These are phyloP conservation scores for Gossypioides kirkii DNA, from an alignment of 345 rosid species.

Conservation along the genomic window DNA sequence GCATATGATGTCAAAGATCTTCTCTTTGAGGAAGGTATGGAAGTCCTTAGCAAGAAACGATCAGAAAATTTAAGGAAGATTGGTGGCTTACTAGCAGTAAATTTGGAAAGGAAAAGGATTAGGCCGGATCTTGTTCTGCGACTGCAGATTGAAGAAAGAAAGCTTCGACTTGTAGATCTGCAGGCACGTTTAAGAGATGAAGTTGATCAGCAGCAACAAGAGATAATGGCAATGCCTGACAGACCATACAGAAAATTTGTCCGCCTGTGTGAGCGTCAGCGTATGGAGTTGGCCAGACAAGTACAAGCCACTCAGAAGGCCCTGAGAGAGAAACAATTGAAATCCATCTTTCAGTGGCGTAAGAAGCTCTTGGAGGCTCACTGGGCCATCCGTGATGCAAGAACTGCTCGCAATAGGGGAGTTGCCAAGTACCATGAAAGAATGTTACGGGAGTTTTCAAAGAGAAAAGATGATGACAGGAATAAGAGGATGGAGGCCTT, in stretches of 20 bases:
- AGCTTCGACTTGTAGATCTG: conserved; percentile 67
- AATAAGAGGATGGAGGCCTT: conserved; percentile 98
- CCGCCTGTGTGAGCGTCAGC: conserved; percentile 92
- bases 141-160: conserved; percentile 94
- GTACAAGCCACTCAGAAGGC: conserved; percentile 84
- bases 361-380: conserved; percentile 98
- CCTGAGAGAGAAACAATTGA: conserved; percentile 84
- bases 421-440: conserved; percentile 99
- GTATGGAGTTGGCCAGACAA: conserved; percentile 86
- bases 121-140: conserved; percentile 98
- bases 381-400: conserved; percentile 97
- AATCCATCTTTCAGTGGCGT: conserved; percentile 98
- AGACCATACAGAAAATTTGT: conserved; percentile 97
- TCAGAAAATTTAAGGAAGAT: conserved; percentile 80
- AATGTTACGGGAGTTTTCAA: conserved; percentile 91
- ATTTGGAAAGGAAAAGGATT: conserved; percentile 94
- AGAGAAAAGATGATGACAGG: conserved; percentile 92
- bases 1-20: conserved; percentile 91
- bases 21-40: conserved; percentile 82
- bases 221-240: conserved; percentile 98
- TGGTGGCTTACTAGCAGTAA: conserved; percentile 65
- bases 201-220: conserved; percentile 93
- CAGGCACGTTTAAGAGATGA: conserved; percentile 90
- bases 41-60: conserved; percentile 71
- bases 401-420: conserved; percentile 96